These are phyloP conservation scores for Stylosanthes scabra DNA, from an alignment of 331 rosid genomes.

Conservation along the genomic window DNA sequence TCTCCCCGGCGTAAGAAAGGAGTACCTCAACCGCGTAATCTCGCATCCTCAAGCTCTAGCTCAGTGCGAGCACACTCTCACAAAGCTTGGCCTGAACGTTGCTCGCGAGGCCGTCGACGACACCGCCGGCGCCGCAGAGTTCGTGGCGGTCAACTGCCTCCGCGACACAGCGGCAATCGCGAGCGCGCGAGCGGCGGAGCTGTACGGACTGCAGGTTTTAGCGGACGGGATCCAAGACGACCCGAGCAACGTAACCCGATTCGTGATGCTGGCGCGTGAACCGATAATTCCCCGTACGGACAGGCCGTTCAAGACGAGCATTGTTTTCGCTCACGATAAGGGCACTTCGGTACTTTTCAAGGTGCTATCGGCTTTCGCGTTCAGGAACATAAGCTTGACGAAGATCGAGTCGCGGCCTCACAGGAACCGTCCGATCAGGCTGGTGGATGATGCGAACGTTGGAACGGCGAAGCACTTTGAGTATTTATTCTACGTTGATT, in stretches of 20 bases:
- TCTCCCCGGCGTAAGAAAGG: constrained; percentile 74
- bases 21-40: constrained; percentile 79
- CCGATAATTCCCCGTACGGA: constrained; percentile 84
- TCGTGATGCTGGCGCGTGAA: constrained; percentile 88
- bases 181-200: constrained; percentile 78
- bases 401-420: constrained; percentile 95
- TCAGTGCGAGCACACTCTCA: constrained; percentile 83
- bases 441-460: constrained; percentile 78
- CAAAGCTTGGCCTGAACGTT: constrained; percentile 83
- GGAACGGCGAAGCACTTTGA: constrained; percentile 94
- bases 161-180: constrained; percentile 92
- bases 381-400: constrained; percentile 78
- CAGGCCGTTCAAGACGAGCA: constrained; percentile 83
- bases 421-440: constrained; percentile 84
- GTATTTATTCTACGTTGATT: constrained; percentile 87
- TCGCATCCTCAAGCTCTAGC: constrained; percentile 95
- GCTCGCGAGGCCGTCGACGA: constrained; percentile 89
- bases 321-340: constrained; percentile 92
- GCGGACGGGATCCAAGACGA: constrained; percentile 93
- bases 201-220: constrained; percentile 68
- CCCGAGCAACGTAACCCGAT: constrained; percentile 86
- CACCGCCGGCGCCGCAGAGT: constrained; percentile 92
- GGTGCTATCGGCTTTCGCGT: constrained; percentile 84
- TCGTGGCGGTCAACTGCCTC: constrained; percentile 60
- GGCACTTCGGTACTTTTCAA: constrained; percentile 91